These are phyloP conservation scores for Trametes gibbosa DNA, from an alignment of 768 basidiomycete species.

Conservation along the genomic window DNA sequence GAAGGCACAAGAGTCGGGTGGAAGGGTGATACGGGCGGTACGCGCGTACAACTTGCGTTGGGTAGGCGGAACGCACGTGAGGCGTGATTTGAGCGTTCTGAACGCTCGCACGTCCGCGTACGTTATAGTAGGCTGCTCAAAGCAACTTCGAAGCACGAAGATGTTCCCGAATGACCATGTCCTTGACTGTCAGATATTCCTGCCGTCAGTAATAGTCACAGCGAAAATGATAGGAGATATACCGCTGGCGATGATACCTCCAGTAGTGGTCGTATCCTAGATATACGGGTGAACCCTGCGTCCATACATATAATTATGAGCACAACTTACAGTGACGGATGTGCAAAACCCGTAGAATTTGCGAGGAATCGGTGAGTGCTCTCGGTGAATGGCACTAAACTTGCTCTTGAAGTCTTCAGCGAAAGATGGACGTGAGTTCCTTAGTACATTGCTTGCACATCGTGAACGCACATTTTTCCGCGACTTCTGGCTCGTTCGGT, in stretches of 20 bases:
- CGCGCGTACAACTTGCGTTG: not conserved
- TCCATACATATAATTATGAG: not conserved
- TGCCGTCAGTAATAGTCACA: not conserved
- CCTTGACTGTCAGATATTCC: conserved; percentile 49
- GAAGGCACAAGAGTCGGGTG: not conserved
- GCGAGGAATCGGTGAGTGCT: conserved; percentile 69
- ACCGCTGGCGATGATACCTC: conserved; percentile 78
- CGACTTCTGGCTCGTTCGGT: conserved; percentile 67
- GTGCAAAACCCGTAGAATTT: conserved; percentile 80
- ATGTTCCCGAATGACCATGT: conserved; percentile 81
- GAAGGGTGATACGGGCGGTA: not conserved
- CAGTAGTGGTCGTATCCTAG: conserved; percentile 68
- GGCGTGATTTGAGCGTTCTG: not conserved
- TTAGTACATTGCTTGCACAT: not conserved
- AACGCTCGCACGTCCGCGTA: not conserved
- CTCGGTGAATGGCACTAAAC: conserved; percentile 73
- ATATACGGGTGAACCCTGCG: not conserved
- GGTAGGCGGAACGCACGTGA: not conserved
- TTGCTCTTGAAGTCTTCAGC: conserved; percentile 60
- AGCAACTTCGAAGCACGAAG: conserved; percentile 70
- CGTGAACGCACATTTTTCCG: conserved; percentile 54
- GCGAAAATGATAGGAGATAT: conserved; percentile 25
- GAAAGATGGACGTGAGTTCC: not conserved
- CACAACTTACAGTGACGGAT: conserved; percentile 57
- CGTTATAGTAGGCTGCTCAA: conserved; percentile 29